These are phyloP conservation scores for Fusarium sp. DNA, from an alignment of 2,329 filamentous ascomycete genomes.

Conservation along the genomic window DNA sequence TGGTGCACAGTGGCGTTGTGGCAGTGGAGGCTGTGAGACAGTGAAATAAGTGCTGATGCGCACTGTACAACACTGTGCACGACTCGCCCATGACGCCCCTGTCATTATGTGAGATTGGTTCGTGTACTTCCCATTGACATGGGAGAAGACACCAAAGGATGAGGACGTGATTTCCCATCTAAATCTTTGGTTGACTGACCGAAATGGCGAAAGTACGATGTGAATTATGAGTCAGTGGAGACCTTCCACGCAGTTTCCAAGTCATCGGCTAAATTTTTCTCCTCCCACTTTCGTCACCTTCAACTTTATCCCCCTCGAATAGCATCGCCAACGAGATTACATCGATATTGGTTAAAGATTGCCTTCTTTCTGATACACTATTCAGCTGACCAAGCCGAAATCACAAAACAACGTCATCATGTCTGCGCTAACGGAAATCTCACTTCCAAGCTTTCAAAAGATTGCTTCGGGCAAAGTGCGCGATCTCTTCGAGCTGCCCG, in stretches of 20 bases:
- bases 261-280: slow-evolving; percentile 43
- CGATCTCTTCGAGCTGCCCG: slow-evolving; percentile 81
- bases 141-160: slow-evolving; percentile 4
- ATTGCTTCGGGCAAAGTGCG: slow-evolving; percentile 75
- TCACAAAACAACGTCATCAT: slow-evolving; percentile 5
- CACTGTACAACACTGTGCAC: slow-evolving; percentile 19
- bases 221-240: slow-evolving; percentile 40
- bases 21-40: slow-evolving; percentile 9
- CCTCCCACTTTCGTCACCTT: slow-evolving; percentile 38
- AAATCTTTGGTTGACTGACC: slow-evolving; percentile 1
- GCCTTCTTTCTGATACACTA: background rate
- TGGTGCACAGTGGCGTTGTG: background rate
- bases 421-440: slow-evolving; percentile 38
- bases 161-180: slow-evolving; percentile 10
- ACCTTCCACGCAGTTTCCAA: slow-evolving; percentile 33
- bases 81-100: slow-evolving; percentile 21
- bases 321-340: slow-evolving; percentile 9
- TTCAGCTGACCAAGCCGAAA: background rate
- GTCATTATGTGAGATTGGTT: slow-evolving; percentile 18
- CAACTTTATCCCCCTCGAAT: slow-evolving; percentile 18
- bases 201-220: slow-evolving; percentile 15
- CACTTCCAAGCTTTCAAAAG: slow-evolving; percentile 52
- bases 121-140: slow-evolving; percentile 1
- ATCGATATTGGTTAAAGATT: background rate
- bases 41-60: background rate